Evolutionary conservation across 1,284 basidiomycete genomes (phyloP), one percentile per base, ranked within the genome.

Genomic region (Ceratobasidium sp.): DNA sequence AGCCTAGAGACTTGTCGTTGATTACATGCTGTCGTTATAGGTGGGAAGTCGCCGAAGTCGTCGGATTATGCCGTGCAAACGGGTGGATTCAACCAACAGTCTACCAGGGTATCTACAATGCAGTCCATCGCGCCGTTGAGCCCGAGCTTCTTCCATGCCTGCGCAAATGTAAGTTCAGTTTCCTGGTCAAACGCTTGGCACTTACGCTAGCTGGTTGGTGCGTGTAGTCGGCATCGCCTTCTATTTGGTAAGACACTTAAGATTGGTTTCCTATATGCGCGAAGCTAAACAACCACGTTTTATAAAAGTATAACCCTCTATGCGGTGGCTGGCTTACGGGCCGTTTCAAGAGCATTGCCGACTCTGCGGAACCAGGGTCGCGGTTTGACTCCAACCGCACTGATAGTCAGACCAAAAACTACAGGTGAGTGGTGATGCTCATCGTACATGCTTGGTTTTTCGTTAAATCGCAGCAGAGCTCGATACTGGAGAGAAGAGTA

Each of bases 101-200:
- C n/a, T 90, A 91, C 80, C 65, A 77, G 23, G 78, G 67, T 5
- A 88, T 89, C 86, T 90, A 90, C 82, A 90, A 89, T 75, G 86
- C 88, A 0, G 84, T 90, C 78, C 88, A 87, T 1, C 86, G 90
- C 9, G 85, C 85, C 56, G 88, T 89, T 65, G 89, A 91, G 80
- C 78, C 88, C 0, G 89, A 91, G 82, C 85, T 91, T 28, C 83
- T 90, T n/a, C 89, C 88, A 1, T 89, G 89, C 83, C 85, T 86
- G 78, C 86, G 90, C 71, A 90, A 77, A 59, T 77, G 74, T 68
- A 17, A 90, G 81, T 89, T 86, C 69, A 89, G 90, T n/a, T 89
- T 87, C 81, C 38, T 20, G 2, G 33, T 13, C 3, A 69, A 40
- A 42, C 4, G 17, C 17, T 17, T 54, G 23, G 52, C 52, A 54